A percentile compares a stretch with the other conserved stretches of the same genome.
These are phyloP conservation scores for Fraxinus xanthoxyloides DNA, from an alignment of 305 asterid species.

Conservation along the genomic window DNA sequence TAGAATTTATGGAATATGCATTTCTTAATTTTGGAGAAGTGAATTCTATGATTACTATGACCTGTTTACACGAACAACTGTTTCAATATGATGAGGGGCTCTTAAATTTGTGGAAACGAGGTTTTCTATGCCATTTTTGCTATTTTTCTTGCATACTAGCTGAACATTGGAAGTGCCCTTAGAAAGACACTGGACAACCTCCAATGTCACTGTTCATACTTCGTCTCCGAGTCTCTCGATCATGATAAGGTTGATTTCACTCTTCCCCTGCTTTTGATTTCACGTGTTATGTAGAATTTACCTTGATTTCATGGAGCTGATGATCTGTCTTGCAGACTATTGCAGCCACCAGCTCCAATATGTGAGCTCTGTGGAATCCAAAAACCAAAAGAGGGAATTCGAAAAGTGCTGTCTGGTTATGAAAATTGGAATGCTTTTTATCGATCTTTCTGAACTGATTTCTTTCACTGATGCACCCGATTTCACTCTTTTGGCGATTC, in stretches of 20 bases:
- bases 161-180: neutral
- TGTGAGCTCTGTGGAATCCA: conserved; percentile 64
- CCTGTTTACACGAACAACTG: neutral
- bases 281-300: neutral
- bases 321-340: conserved; percentile 20
- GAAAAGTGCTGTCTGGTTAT: conserved; percentile 53
- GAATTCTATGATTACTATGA: neutral
- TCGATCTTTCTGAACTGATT: neutral
- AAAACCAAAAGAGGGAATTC: conserved; percentile 48
- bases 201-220: neutral
- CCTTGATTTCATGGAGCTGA: neutral
- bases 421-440: conserved; percentile 37
- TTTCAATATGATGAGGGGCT: neutral
- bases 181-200: neutral
- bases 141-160: neutral
- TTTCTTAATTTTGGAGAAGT: neutral
- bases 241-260: neutral
- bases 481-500: neutral
- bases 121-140: neutral
- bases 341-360: conserved; percentile 72
- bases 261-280: neutral
- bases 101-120: neutral
- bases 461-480: neutral
- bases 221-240: neutral
- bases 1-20: neutral